Evolutionary conservation across 116 monocot species (phyloP), one percentile per base, ranked within the genome.

Genomic region (Zostera marina): DNA sequence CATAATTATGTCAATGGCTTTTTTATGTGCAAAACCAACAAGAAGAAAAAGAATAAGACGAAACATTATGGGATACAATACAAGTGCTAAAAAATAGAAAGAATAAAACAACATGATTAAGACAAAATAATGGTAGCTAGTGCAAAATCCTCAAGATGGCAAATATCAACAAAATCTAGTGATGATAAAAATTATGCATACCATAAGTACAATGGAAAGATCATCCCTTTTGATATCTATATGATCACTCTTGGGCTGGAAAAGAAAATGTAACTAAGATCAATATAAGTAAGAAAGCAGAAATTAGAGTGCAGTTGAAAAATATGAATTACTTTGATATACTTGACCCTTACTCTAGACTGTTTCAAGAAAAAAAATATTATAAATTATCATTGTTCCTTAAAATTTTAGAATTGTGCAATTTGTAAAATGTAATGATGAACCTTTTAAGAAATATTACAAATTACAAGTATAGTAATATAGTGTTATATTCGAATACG

Each of bases 121-220:
- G 23, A 22, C 15, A n/a, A 46, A 45, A 10, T 49, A 1, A 47
- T 1, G 39, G 11, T 55, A 25, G 41, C 42, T 5, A 44, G 26
- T 19, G 64, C 22, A 48, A 6, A 64, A 53, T 22, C 25, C 9
- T 0, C 22, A 53, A 57, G 45, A 9, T 42, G 22, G 13, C 22
- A 42, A 21, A 45, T 60, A 20, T 19, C 19, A 53, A 25, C 17
- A 53, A 12, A 53, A 53, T 3, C 32, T 5, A 20, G 23, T 5
- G 12, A 24, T 2, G 12, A 53, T 53, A 12, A 22, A 23, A 47
- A 45, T 63, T 47, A 44, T 51, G 44, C 71, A 65, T 77, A 98
- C 98, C 98, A 90, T 86, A 51, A 98, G 66, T 58, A 78, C 76
- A 39, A 44, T 62, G 38, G 98, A 86, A 41, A 98, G 81, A 21